Conservation (phyloP, 495 filamentous ascomycete species). For the Penicillium tannophilum region DNA sequence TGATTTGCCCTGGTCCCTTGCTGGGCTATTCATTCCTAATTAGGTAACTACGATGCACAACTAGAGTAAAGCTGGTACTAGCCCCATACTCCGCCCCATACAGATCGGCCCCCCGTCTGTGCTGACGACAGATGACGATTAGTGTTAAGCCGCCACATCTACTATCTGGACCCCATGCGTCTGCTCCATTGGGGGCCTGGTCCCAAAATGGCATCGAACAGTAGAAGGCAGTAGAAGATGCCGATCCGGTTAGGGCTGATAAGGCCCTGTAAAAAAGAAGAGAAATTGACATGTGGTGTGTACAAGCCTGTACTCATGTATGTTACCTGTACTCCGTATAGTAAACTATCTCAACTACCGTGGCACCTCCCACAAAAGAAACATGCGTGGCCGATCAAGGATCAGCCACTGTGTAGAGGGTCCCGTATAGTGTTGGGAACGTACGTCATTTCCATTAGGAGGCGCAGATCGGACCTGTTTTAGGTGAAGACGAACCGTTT, state of each 20-base stretch:
- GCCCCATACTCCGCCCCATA: not conserved
- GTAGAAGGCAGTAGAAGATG: not conserved
- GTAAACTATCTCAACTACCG: not conserved
- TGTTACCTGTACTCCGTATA: too few relatives aligned
- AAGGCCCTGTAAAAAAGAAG: not conserved
- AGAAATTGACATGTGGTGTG: not conserved
- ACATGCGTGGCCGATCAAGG: not conserved
- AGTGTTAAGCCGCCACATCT: not conserved
- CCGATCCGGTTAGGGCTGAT: not conserved
- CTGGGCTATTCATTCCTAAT: not conserved
- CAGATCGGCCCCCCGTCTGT: conserved; percentile 3
- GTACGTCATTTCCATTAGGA: not conserved
- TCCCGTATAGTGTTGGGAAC: not conserved
- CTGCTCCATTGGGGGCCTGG: not conserved
- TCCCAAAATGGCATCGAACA: not conserved
- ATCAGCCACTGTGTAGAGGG: not conserved
- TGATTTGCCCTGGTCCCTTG: not conserved
- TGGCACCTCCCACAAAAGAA: not conserved
- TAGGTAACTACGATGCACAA: not conserved
- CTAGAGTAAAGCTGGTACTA: too few relatives aligned
- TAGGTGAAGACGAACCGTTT: not conserved
- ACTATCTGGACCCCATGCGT: not conserved
- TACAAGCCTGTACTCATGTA: not conserved
- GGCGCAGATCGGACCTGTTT: not conserved
- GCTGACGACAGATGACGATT: not conserved